These are phyloP conservation scores for Panus rudis DNA, from an alignment of 768 basidiomycete genomes.

Conservation along the genomic window DNA sequence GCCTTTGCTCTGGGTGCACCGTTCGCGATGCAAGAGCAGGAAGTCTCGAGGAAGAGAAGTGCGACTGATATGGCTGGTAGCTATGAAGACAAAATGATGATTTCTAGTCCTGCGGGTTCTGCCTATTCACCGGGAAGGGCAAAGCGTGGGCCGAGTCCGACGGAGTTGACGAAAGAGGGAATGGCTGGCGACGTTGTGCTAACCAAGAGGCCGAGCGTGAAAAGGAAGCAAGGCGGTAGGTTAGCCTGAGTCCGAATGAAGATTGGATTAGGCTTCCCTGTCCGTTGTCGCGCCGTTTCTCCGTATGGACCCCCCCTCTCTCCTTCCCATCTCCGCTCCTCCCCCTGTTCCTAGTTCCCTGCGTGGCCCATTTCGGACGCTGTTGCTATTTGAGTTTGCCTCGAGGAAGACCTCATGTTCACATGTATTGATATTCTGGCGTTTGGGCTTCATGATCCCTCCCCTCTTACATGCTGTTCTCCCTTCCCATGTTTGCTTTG, in stretches of 20 bases:
- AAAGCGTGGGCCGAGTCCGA: constrained; percentile 68
- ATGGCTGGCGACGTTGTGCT: constrained; percentile 47
- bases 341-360: neutral
- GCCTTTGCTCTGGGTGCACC: constrained; percentile 8
- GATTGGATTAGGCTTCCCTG: no score
- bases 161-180: constrained; percentile 58
- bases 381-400: neutral
- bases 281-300: no score
- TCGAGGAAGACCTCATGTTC: no score
- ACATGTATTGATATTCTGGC: no score
- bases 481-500: no score
- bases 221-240: constrained; percentile 41
- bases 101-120: neutral
- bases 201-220: constrained; percentile 64
- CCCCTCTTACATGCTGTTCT: no score
- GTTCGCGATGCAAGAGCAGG: constrained; percentile 5
- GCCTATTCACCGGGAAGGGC: constrained; percentile 26
- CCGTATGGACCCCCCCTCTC: no score
- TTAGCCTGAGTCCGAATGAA: no score
- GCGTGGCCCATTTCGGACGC: neutral
- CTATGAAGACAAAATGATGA: constrained; percentile 8
- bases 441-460: no score
- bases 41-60: constrained; percentile 11
- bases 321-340: neutral
- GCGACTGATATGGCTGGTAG: constrained; percentile 2